Base-by-base conservation (phyloP, 192 early-diverging fungal species). In the Coemansia sp. region DNA sequence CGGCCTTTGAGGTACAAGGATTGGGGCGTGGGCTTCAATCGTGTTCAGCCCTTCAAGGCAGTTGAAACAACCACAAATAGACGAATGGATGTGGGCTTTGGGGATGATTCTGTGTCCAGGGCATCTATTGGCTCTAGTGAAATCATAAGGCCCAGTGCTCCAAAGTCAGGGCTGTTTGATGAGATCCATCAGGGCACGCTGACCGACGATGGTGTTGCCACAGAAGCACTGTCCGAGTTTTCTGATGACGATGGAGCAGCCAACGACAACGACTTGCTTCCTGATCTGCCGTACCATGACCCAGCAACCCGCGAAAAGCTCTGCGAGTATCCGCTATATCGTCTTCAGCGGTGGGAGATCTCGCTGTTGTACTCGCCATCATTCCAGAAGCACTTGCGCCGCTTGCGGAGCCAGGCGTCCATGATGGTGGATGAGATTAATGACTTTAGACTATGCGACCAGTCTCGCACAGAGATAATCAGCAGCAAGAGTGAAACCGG, bases 301-400 rank as follows among this genome's bases (percentile, higher is more conserved):
- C 79, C 79, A 7, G 61, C 64, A n/a, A 82, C 79, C 6, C 70
- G 79, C 5, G 57, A 65, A 17, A 68, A 60, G 44, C 71, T 70
- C 9, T 58, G 38, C 7, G 79, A 82, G 63, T 82, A 82, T 46
- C 79, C 79, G 17, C 50, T 73, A n/a, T 82, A 76, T 20, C 54
- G 79, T 7, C 62, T 82, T 39, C 79, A 82, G 71, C 79, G 79
- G 14, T 82, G 79, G 79, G 79, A 82, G 64, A 82, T 82, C 11
- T 43, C 74, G 45, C 62, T 82, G 20, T 61, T 82, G 1, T 82
- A 82, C 57, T 73, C 74, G 65, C 58, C 74, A 44, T 54, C 67
- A 10, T 82, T 82, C 71, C 74, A 74, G 20, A 20, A 61, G 25
- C 79, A 82, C 40, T 51, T 82, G 25, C 68, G 63, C 19, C 37